phyloP scores from a whole-genome alignment of 225 moss, liverwort and hornwort species.

The Pleurozium schreberi region DNA sequence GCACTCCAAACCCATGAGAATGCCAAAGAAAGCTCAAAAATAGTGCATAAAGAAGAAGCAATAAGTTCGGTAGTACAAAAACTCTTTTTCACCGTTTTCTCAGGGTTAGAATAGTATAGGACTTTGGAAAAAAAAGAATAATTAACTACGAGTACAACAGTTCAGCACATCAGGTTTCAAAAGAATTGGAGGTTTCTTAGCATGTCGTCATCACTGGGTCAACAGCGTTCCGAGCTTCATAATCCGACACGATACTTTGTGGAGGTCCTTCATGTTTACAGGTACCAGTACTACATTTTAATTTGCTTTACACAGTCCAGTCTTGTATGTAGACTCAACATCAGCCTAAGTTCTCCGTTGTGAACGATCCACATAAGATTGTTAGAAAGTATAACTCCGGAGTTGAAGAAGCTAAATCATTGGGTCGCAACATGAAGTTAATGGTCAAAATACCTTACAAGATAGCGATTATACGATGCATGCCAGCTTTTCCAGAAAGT shows the following conservation, averaged over 20 bases:
- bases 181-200: not conserved
- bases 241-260: not conserved
- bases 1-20: not conserved
- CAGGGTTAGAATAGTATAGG: not conserved
- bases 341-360: not conserved
- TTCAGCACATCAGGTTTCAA: not conserved
- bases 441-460: slow-evolving; percentile 62
- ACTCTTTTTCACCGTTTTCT: not conserved
- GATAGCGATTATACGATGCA: slow-evolving; percentile 87
- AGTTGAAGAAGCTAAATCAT: not conserved
- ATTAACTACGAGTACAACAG: not conserved
- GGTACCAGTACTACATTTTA: not conserved
- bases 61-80: not conserved
- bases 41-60: not conserved
- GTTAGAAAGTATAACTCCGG: not conserved
- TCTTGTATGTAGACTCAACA: not conserved
- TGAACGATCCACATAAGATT: not conserved
- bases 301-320: not conserved
- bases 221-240: not conserved
- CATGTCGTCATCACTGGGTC: not conserved
- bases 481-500: slow-evolving; percentile 99
- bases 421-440: not conserved
- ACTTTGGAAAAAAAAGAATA: not conserved
- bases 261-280: not conserved
- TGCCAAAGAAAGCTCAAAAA: not conserved